Evolutionary conservation across 169 alveolate genomes (phyloP).

Genomic region (Eimeria falciformis): DNA sequence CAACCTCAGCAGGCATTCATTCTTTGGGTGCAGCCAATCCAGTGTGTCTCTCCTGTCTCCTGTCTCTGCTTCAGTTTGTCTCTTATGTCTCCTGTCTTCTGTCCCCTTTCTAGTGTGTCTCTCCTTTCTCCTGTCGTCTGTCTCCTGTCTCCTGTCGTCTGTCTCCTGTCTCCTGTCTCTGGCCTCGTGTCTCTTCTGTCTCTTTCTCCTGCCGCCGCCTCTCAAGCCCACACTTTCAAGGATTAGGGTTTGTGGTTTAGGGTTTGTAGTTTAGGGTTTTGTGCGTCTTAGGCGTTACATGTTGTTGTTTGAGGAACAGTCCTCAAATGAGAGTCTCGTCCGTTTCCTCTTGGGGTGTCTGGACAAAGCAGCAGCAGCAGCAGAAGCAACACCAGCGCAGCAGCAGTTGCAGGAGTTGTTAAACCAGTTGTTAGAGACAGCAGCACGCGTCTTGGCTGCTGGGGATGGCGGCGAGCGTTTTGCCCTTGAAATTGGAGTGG

Average conservation of each 20-base stretch:
- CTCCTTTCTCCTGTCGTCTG: not conserved
- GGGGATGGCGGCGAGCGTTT: not conserved
- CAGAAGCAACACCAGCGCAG: not conserved
- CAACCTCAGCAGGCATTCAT: not conserved
- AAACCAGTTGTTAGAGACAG: not conserved
- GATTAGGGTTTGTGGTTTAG: not conserved
- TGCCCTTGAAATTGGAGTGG: slow-evolving; percentile 8
- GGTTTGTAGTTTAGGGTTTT: not conserved
- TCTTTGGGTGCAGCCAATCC: not conserved
- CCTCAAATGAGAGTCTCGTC: not conserved
- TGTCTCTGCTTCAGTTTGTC: too few species aligned
- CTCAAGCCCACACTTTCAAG: not conserved
- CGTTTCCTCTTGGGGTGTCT: not conserved
- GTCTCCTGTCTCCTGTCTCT: too few species aligned
- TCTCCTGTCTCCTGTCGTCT: not conserved
- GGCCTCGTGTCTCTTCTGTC: not conserved
- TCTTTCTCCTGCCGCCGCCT: not conserved
- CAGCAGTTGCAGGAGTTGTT: not conserved
- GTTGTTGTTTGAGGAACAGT: not conserved
- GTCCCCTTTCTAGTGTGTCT: not conserved
- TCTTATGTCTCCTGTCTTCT: too few species aligned
- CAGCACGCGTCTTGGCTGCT: not conserved
- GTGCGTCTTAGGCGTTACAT: not conserved
- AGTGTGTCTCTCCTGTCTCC: too few species aligned
- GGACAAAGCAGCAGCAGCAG: slow-evolving; percentile 17